phyloP scores from a whole-genome alignment of 495 filamentous ascomycete species.

The Neurospora sp. region DNA sequence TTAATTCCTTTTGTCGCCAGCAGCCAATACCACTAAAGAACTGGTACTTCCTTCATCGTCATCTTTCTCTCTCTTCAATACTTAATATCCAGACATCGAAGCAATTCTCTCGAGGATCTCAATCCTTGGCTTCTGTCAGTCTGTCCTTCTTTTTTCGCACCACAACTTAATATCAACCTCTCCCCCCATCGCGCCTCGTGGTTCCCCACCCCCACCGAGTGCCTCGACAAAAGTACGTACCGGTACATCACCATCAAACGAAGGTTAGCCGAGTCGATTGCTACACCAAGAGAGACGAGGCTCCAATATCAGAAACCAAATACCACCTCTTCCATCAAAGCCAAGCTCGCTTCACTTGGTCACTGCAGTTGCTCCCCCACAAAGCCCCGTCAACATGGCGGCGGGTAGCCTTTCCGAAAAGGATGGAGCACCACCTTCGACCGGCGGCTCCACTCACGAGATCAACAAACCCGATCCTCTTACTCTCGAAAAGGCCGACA shows the following conservation, averaged over 20 bases:
- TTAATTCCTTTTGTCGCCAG: not conserved
- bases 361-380: not conserved
- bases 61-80: not conserved
- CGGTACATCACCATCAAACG: not conserved
- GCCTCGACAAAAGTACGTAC: not conserved
- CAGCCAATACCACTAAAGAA: not conserved
- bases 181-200: not conserved
- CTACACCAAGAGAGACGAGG: not conserved
- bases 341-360: not conserved
- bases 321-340: not conserved
- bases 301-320: not conserved
- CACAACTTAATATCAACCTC: not conserved
- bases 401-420: constrained; percentile 19
- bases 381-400: constrained; percentile 5
- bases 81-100: not conserved
- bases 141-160: not conserved
- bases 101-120: not conserved
- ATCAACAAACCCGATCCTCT: not conserved
- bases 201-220: not conserved
- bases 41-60: not conserved
- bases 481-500: constrained; percentile 40
- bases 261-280: not conserved
- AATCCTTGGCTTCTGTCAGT: not conserved
- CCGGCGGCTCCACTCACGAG: constrained; percentile 16
- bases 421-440: constrained; percentile 7